Conservation (phyloP, 192 early-diverging fungal species). For the Entrophospora sp. region DNA sequence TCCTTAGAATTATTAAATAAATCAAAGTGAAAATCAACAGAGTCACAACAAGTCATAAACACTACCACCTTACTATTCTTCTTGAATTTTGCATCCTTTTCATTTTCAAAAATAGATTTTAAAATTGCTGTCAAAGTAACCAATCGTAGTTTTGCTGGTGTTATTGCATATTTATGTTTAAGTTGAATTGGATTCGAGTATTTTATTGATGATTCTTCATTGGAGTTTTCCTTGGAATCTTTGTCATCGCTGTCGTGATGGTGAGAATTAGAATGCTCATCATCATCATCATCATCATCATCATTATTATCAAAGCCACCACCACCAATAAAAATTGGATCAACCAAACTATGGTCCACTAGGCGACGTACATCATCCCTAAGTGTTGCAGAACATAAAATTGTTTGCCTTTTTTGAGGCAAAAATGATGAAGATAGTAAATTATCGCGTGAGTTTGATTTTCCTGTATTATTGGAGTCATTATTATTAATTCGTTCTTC, state of each 20-base stretch:
- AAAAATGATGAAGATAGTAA: conserved; percentile 29
- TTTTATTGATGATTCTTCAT: neutral
- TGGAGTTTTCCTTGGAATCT: conserved; percentile 20
- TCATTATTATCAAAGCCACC: too few species aligned
- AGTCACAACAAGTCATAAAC: conserved; percentile 88
- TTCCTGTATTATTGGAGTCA: conserved; percentile 23
- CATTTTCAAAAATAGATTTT: conserved; percentile 39
- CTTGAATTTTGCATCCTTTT: neutral
- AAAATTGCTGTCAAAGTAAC: conserved; percentile 75
- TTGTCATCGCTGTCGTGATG: conserved; percentile 33
- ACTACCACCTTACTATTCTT: conserved; percentile 67
- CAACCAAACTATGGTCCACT: conserved; percentile 64
- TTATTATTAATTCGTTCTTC: conserved; percentile 40
- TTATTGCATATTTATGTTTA: conserved; percentile 73
- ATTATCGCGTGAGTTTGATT: too few species aligned
- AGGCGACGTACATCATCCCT: conserved; percentile 74
- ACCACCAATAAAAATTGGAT: conserved; percentile 78
- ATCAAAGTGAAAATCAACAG: conserved; percentile 92
- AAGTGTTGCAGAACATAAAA: conserved; percentile 90
- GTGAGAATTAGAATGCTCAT: conserved; percentile 17
- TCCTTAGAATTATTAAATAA: conserved; percentile 60
- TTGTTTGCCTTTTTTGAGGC: conserved; percentile 60
- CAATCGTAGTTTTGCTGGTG: conserved; percentile 87
- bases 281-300: conserved; percentile 24
- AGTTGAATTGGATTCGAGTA: conserved; percentile 81